These are phyloP conservation scores for Rhodosporidiobolus odoratus DNA, from an alignment of 768 basidiomycete genomes.

Conservation along the genomic window DNA sequence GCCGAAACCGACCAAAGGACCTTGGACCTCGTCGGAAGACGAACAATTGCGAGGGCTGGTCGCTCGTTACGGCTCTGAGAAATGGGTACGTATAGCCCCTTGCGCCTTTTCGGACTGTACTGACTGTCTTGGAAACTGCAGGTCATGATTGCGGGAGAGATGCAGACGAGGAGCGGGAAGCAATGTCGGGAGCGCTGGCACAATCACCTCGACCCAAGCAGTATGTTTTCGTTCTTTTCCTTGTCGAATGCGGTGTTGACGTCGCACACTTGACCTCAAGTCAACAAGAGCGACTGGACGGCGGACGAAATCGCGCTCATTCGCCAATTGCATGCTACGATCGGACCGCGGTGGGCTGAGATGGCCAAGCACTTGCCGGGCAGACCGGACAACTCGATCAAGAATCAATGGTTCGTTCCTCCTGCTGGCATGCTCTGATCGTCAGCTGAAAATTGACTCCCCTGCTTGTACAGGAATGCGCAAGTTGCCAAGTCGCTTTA, in stretches of 20 bases:
- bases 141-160: constrained; percentile 36
- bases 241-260: not conserved
- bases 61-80: constrained; percentile 36
- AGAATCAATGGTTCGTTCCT: constrained; percentile 39
- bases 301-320: constrained; percentile 38
- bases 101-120: not conserved
- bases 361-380: constrained; percentile 42
- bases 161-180: constrained; percentile 39
- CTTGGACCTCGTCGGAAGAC: constrained; percentile 39
- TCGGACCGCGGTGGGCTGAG: constrained; percentile 41
- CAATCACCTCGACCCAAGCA: constrained; percentile 41
- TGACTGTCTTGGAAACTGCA: not conserved
- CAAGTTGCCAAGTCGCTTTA: too few species aligned
- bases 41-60: constrained; percentile 28
- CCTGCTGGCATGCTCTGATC: too few species aligned
- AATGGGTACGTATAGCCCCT: constrained; percentile 31
- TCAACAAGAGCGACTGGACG: constrained; percentile 41
- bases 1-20: constrained; percentile 34
- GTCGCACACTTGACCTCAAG: constrained; percentile 7
- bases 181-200: constrained; percentile 44
- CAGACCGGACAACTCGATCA: constrained; percentile 42
- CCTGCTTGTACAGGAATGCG: too few species aligned
- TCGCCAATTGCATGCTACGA: constrained; percentile 25
- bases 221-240: constrained; percentile 20
- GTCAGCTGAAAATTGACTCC: too few species aligned